Conservation (phyloP, 306 rosid species). For the Citrullus mucosospermus region DNA sequence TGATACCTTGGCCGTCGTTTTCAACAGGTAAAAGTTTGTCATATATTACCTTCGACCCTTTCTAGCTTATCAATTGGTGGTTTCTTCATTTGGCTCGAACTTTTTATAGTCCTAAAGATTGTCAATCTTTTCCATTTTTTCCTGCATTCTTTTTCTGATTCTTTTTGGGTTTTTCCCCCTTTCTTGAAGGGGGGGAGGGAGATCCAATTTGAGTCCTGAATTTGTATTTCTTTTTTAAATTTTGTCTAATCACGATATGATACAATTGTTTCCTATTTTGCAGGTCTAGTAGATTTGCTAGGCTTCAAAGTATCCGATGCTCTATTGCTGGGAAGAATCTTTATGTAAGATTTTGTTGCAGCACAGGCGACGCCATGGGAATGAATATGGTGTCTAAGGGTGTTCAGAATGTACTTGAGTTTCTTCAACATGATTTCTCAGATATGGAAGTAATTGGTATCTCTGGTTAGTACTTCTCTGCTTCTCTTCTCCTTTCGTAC, state of each 20-base stretch:
- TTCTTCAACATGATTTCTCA: slow-evolving; percentile 39
- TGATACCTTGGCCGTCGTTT: slow-evolving; percentile 10
- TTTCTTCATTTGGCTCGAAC: neutral
- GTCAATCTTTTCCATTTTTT: neutral
- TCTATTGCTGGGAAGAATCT: slow-evolving; percentile 48
- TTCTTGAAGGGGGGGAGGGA: neutral
- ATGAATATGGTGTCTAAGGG: slow-evolving; percentile 11
- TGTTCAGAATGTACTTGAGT: slow-evolving; percentile 34
- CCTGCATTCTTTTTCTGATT: neutral
- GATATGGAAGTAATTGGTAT: slow-evolving; percentile 63
- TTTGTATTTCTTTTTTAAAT: neutral
- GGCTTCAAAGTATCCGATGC: slow-evolving; percentile 21
- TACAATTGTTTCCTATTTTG: neutral
- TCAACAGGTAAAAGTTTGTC: neutral
- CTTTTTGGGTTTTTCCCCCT: neutral
- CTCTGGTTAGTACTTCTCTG: slow-evolving; percentile 25
- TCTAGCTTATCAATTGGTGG: neutral
- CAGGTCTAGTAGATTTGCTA: slow-evolving; percentile 1
- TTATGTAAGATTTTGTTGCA: slow-evolving; percentile 42
- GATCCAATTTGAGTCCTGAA: neutral
- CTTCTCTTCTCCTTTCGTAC: neutral
- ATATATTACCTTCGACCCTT: neutral
- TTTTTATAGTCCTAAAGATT: neutral
- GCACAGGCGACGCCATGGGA: slow-evolving; percentile 48
- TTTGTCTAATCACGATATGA: neutral